phyloP scores from a whole-genome alignment of 306 rosid genomes.

The Vicia faba region DNA sequence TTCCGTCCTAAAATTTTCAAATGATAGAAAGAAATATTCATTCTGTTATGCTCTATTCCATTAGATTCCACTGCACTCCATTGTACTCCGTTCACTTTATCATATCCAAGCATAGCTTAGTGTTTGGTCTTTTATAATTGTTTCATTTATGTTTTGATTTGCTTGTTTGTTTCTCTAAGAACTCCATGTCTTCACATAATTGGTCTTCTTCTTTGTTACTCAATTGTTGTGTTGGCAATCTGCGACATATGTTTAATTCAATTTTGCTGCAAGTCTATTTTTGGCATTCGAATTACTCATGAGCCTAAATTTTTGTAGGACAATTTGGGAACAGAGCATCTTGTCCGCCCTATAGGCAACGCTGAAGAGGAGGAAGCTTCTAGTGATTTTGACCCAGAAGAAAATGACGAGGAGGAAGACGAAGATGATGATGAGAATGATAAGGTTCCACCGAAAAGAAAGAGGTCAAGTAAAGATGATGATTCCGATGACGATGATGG shows the following conservation, averaged over 20 bases:
- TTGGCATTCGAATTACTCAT: constrained; percentile 8
- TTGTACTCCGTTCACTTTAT: too few relatives aligned
- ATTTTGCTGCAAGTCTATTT: not conserved
- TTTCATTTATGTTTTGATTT: constrained; percentile 9
- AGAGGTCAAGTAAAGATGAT: constrained; percentile 79
- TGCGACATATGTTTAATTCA: not conserved
- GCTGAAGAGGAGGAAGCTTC: constrained; percentile 90
- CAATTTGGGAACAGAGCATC: constrained; percentile 82
- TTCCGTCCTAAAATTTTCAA: too few relatives aligned
- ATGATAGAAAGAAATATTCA: too few relatives aligned
- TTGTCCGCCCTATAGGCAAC: constrained; percentile 66
- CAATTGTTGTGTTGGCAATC: not conserved
- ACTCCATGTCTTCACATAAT: not conserved
- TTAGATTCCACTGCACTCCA: too few relatives aligned
- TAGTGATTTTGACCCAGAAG: constrained; percentile 83
- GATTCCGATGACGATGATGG: constrained; percentile 63
- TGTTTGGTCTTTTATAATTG: not conserved
- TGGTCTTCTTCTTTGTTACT: constrained; percentile 16
- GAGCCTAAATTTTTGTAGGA: constrained; percentile 41
- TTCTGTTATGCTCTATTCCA: too few relatives aligned
- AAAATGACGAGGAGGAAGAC: constrained; percentile 65
- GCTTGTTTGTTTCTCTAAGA: not conserved
- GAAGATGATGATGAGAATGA: constrained; percentile 59
- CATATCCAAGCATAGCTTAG: too few relatives aligned
- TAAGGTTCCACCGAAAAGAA: constrained; percentile 71